Conservation (phyloP, 768 basidiomycete genomes). For the Russula olivacea region DNA sequence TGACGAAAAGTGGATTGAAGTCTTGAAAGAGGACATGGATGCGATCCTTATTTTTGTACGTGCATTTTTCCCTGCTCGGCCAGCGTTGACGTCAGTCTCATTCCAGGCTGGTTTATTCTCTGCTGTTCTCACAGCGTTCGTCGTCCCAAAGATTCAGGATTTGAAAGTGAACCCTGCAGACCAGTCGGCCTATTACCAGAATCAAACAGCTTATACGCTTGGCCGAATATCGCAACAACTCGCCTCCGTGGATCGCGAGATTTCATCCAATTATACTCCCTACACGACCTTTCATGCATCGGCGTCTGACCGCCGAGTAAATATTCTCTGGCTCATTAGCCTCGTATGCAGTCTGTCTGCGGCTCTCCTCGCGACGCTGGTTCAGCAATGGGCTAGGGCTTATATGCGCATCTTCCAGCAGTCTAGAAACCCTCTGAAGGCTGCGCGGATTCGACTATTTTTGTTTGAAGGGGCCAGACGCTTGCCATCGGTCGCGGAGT, state of each 20-base stretch:
- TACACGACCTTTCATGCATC: slow-evolving; percentile 25
- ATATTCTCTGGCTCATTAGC: slow-evolving; percentile 38
- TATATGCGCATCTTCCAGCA: slow-evolving; percentile 31
- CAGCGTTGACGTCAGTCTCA: neutral
- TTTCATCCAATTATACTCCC: neutral
- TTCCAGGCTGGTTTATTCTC: slow-evolving; percentile 19
- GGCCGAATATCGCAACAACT: slow-evolving; percentile 6
- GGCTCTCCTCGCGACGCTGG: slow-evolving; percentile 42
- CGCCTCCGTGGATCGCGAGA: neutral
- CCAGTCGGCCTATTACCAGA: neutral
- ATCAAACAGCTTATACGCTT: slow-evolving; percentile 3
- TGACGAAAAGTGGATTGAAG: neutral
- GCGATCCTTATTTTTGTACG: neutral
- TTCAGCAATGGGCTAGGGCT: slow-evolving; percentile 45
- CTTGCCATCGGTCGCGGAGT: slow-evolving; percentile 39
- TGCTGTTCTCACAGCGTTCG: slow-evolving; percentile 13
- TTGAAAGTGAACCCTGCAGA: slow-evolving; percentile 12
- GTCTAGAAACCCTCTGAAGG: slow-evolving; percentile 30
- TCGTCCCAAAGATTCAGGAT: slow-evolving; percentile 1
- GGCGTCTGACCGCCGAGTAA: slow-evolving; percentile 35
- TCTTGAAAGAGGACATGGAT: neutral
- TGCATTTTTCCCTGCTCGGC: neutral
- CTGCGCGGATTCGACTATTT: slow-evolving; percentile 40
- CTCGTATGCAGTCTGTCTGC: slow-evolving; percentile 38
- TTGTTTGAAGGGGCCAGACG: slow-evolving; percentile 34